A percentile compares a stretch with the other conserved stretches of the same genome.
These are phyloP conservation scores for Penicillium fuscoglaucum DNA, from an alignment of 2,329 filamentous ascomycete genomes.

Conservation along the genomic window DNA sequence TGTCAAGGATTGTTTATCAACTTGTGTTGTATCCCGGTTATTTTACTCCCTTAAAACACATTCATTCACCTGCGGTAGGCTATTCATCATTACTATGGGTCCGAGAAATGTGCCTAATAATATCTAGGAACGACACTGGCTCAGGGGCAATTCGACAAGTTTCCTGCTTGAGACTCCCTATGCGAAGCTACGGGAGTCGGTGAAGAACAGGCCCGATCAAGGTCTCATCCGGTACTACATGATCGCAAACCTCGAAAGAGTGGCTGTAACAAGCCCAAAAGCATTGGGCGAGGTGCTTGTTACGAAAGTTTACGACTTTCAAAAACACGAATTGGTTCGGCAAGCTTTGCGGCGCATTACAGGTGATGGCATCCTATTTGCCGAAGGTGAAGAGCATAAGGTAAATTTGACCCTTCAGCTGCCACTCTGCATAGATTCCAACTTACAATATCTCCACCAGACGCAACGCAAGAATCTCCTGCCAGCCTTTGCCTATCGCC, in stretches of 20 bases:
- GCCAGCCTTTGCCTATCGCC: constrained; percentile 82
- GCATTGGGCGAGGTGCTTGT: constrained; percentile 69
- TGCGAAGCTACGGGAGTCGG: constrained; percentile 49
- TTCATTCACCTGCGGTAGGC: constrained; percentile 56
- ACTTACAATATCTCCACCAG: constrained; percentile 23
- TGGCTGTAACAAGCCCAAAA: constrained; percentile 63
- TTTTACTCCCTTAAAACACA: constrained; percentile 58
- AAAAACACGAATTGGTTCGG: constrained; percentile 59
- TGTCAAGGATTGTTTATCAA: constrained; percentile 31
- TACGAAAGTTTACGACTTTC: constrained; percentile 68
- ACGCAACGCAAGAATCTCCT: constrained; percentile 72
- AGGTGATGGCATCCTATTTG: constrained; percentile 60
- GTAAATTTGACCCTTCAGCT: constrained; percentile 29
- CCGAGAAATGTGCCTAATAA: constrained; percentile 6
- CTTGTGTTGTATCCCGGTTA: constrained; percentile 59
- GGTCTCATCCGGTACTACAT: constrained; percentile 68
- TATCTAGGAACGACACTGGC: constrained; percentile 41
- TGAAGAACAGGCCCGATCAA: constrained; percentile 62
- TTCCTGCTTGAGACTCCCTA: constrained; percentile 45
- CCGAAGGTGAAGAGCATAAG: constrained; percentile 90
- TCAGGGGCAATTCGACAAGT: constrained; percentile 48
- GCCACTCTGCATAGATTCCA: not conserved
- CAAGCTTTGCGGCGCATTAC: constrained; percentile 38
- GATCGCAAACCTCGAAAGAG: constrained; percentile 61
- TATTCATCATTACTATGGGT: not conserved